A percentile compares a stretch with the other conserved stretches of the same genome.
Evolutionary conservation across 306 rosid genomes (phyloP).

Genomic region (Prunus dulcis): DNA sequence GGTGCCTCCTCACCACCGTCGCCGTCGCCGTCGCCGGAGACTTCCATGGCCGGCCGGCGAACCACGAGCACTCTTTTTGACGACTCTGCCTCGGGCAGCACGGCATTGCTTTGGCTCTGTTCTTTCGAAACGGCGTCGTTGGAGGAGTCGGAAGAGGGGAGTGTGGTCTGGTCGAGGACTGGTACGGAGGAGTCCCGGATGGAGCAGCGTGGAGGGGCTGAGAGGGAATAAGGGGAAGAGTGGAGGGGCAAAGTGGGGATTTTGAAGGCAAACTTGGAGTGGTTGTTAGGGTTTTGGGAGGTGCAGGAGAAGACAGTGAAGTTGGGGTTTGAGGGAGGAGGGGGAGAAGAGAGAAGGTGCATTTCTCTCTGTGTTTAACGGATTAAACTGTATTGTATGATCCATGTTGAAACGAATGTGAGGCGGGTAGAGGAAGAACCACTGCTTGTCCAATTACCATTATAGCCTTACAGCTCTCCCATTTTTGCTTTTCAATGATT

Average conservation of each 20-base stretch:
- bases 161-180: conserved; percentile 31
- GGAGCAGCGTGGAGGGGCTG: conserved; percentile 44
- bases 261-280: conserved; percentile 46
- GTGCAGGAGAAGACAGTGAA: conserved; percentile 55
- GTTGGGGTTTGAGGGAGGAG: conserved; percentile 43
- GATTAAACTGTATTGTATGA: conserved; percentile 32
- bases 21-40: conserved; percentile 34
- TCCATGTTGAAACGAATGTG: conserved; percentile 28
- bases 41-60: conserved; percentile 79
- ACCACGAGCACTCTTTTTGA: conserved; percentile 41
- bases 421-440: conserved; percentile 42
- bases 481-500: background rate
- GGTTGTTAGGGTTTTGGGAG: conserved; percentile 40
- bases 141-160: conserved; percentile 12
- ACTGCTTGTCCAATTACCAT: conserved; percentile 15
- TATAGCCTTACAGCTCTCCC: conserved; percentile 21
- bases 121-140: background rate
- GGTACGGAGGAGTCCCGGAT: conserved; percentile 44
- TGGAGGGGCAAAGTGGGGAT: conserved; percentile 43
- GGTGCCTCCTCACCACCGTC: conserved; percentile 17
- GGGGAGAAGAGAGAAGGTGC: conserved; percentile 41
- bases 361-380: conserved; percentile 37
- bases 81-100: conserved; percentile 2
- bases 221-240: conserved; percentile 29
- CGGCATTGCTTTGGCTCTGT: conserved; percentile 13